Conservation (phyloP, 768 basidiomycete species). For the Rhodotorula toruloides region DNA sequence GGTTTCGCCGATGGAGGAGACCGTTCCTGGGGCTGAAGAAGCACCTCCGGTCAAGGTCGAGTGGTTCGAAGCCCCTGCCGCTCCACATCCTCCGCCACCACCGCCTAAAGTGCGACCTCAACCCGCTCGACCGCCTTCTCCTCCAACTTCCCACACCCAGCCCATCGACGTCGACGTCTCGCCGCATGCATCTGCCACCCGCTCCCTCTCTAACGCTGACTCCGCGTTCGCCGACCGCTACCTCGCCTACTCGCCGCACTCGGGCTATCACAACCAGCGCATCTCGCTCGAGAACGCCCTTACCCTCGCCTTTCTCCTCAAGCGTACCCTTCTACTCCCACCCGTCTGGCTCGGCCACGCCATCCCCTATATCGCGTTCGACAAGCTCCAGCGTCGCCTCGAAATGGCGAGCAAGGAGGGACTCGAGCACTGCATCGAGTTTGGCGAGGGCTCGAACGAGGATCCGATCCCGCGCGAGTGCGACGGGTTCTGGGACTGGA, state of each 20-base stretch:
- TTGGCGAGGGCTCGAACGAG: constrained; percentile 50
- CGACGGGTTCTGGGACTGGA: constrained; percentile 57
- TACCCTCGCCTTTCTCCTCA: constrained; percentile 62
- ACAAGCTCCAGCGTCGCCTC: constrained; percentile 53
- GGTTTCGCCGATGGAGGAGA: too few species aligned
- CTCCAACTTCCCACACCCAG: too few species aligned
- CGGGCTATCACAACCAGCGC: constrained; percentile 78
- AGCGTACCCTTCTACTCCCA: constrained; percentile 74
- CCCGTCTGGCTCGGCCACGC: constrained; percentile 65
- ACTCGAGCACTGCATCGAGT: constrained; percentile 39
- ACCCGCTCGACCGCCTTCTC: too few species aligned
- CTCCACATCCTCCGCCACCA: too few species aligned
- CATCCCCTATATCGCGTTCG: constrained; percentile 58
- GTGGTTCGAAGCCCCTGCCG: too few species aligned
- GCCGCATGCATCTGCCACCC: constrained; percentile 3
- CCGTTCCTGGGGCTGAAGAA: too few species aligned
- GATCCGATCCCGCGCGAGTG: constrained; percentile 58
- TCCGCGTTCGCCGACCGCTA: constrained; percentile 47
- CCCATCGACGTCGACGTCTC: constrained; percentile 10
- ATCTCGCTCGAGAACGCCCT: constrained; percentile 81
- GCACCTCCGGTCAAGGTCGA: too few species aligned
- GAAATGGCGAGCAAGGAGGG: constrained; percentile 50
- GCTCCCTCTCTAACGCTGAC: background rate
- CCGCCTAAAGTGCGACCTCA: too few species aligned
- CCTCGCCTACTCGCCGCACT: constrained; percentile 72